These are phyloP conservation scores for Pisolithus marmoratus DNA, from an alignment of 768 basidiomycete species.

Conservation along the genomic window DNA sequence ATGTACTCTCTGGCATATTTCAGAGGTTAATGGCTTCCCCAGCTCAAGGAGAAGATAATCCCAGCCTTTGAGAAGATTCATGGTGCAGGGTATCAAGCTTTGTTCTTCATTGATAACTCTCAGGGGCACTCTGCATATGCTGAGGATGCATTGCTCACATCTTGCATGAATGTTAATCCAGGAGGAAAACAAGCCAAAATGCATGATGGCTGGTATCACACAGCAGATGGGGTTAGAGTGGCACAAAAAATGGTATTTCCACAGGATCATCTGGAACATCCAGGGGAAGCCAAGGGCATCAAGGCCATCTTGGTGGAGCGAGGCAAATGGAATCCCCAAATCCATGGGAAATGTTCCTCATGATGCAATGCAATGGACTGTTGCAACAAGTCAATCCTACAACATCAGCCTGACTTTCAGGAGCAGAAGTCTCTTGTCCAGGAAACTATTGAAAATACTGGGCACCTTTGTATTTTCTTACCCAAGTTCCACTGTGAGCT, in stretches of 20 bases:
- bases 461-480: conserved; percentile 22
- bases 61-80: conserved; percentile 6
- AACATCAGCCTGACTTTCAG: no score
- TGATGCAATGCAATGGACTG: no score
- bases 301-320: conserved; percentile 18
- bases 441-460: conserved; percentile 18
- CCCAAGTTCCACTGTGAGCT: conserved; percentile 13
- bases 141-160: conserved; percentile 12
- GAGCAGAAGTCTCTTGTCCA: conserved; percentile 17
- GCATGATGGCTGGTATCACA: conserved; percentile 31
- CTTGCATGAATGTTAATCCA: conserved; percentile 18
- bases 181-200: conserved; percentile 6
- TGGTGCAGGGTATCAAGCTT: conserved; percentile 17
- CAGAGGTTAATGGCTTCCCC: no score
- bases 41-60: no score
- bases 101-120: conserved; percentile 19
- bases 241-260: conserved; percentile 30
- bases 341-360: no score
- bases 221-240: conserved; percentile 17
- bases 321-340: no score
- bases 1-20: no score
- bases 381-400: no score
- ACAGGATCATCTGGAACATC: conserved; percentile 24
- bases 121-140: conserved; percentile 22
- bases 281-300: conserved; percentile 29